Evolutionary conservation across 257 asterid genomes (phyloP), one percentile per base, ranked within the genome.

Genomic region (Solanum rostratum): DNA sequence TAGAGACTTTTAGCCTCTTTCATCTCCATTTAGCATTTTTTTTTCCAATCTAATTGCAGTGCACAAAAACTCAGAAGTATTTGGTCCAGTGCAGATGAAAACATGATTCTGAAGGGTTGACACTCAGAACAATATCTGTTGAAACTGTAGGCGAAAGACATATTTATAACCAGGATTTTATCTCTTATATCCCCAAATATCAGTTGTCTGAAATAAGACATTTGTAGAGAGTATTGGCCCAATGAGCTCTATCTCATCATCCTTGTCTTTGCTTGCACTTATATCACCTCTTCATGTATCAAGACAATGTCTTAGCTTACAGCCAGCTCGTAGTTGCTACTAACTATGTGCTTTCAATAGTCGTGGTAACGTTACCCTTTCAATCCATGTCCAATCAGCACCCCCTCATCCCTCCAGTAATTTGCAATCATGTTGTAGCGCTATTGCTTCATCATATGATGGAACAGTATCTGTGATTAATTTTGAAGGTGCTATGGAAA

Each of bases 401-500:
- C 65, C 87, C 88, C 43, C 50, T 85, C 74, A 74, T 71, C 84
- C 60, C 54, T 50, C 66, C 57, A 53, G 79, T 68, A 60, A 81
- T 71, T 87, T 41, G 87, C 87, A 76, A 30, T 71, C 87, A 70
- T 85, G 88, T 16, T 4, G 46, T 80, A 73, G 79, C 74, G 85
- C 91, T 69, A 19, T 88, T 60, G 71, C 59, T 74, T 81, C 92
- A 85, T 88, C 88, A 20, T 60, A 86, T 78, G 91, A 91, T 33
- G 99, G 88, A 76, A 68, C 88, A 3, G 87, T 85, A 87, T 85
- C 93, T 41, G 90, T 79, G 43, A 84, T 92, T 59, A 81, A 87
- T 80, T 89, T 93, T 73, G 97, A 93, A 88, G 97, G 92, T 82
- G 79, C 91, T 54, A 88, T 90, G 86, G 95, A 92, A 84, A 95